Conservation (phyloP, 768 basidiomycete genomes). For the Gautieria morchelliformis region DNA sequence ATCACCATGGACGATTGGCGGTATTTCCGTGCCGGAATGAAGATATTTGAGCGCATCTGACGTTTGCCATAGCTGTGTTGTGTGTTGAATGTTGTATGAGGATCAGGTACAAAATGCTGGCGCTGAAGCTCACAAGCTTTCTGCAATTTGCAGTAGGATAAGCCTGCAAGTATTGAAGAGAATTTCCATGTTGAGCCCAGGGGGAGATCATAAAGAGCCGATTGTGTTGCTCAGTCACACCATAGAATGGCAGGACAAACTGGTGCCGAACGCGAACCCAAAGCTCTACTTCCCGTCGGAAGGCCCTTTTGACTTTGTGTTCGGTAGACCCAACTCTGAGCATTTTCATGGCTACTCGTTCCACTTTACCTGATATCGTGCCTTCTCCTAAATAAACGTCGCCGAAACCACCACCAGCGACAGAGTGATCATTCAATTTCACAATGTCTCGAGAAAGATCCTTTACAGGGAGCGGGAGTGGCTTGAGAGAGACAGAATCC, state of each 20-base stretch:
- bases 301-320: not conserved
- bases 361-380: not conserved
- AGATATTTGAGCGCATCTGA: conserved; percentile 1
- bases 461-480: not conserved
- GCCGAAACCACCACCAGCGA: not conserved
- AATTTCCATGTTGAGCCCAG: not conserved
- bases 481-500: not conserved
- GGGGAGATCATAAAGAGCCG: conserved; percentile 1
- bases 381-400: conserved; percentile 1
- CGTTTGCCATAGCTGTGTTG: not conserved
- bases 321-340: not conserved
- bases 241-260: conserved; percentile 1
- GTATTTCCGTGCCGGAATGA: conserved; percentile 1
- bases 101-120: not conserved
- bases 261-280: not conserved
- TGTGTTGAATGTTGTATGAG: not conserved
- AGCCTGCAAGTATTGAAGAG: conserved; percentile 2
- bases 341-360: conserved; percentile 1
- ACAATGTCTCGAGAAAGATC: not conserved
- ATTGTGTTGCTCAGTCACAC: not conserved
- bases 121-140: not conserved
- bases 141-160: not conserved
- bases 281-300: not conserved
- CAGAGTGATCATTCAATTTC: not conserved
- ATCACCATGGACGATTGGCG: conserved; percentile 1